Conservation (phyloP, 164 flowering plant species). For the Protea cynaroides region DNA sequence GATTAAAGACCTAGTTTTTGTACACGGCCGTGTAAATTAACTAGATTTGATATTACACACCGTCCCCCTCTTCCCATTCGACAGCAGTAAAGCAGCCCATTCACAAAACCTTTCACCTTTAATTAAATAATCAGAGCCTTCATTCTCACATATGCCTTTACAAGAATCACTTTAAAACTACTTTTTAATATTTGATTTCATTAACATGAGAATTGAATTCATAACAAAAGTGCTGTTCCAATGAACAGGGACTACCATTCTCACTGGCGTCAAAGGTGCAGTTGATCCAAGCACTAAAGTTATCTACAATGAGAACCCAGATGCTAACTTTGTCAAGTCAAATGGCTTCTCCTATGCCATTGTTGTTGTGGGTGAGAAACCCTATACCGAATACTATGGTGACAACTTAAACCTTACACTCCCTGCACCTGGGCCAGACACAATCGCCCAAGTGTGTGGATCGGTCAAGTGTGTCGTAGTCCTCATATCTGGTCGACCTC, state of each 20-base stretch:
- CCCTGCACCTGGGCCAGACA: constrained; percentile 29
- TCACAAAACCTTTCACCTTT: too few relatives aligned
- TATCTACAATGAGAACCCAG: constrained; percentile 34
- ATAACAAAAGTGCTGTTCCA: background rate
- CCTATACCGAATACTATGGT: constrained; percentile 37
- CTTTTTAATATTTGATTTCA: background rate
- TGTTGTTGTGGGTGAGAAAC: constrained; percentile 42
- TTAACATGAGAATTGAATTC: too few relatives aligned
- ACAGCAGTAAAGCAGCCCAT: too few relatives aligned
- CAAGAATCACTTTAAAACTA: background rate
- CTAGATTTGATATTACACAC: too few relatives aligned
- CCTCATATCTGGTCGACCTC: constrained; percentile 39
- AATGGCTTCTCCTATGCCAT: constrained; percentile 35
- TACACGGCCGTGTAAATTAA: too few relatives aligned
- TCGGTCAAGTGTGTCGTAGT: constrained; percentile 36
- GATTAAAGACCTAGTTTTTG: too few relatives aligned
- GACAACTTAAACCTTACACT: constrained; percentile 34
- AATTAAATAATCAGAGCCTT: too few relatives aligned
- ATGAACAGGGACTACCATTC: constrained; percentile 42
- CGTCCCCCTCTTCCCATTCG: too few relatives aligned
- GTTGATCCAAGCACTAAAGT: constrained; percentile 35
- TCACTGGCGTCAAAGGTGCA: constrained; percentile 25
- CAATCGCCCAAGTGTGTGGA: constrained; percentile 29
- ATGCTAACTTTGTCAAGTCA: constrained; percentile 23
- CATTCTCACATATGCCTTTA: background rate